A percentile compares a stretch with the other conserved stretches of the same genome.
Conservation (phyloP, 306 rosid species). For the Urtica urens region DNA sequence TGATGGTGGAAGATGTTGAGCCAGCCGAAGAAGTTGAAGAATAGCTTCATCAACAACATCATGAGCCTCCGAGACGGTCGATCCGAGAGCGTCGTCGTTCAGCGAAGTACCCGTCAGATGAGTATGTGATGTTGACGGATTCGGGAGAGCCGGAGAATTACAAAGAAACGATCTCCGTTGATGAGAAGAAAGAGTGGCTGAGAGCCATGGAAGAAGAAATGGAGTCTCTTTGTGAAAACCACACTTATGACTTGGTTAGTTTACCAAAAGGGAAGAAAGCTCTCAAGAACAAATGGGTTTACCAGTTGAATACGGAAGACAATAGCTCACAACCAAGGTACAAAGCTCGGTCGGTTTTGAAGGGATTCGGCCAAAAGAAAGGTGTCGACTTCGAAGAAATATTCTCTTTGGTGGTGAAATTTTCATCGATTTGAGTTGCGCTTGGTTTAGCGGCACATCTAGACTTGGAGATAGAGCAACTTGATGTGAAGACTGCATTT, state of each 20-base stretch:
- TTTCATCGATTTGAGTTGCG: not conserved
- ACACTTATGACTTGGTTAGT: constrained; percentile 1
- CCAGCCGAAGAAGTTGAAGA: not conserved
- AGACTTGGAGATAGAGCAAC: not conserved
- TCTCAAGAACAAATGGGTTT: constrained; percentile 9
- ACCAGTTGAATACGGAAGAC: constrained; percentile 2
- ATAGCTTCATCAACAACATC: not conserved
- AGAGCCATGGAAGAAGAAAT: constrained; percentile 12
- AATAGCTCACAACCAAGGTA: not conserved
- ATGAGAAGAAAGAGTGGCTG: not conserved
- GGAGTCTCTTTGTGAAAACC: constrained; percentile 7
- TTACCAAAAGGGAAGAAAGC: constrained; percentile 1
- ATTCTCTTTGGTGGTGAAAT: not conserved
- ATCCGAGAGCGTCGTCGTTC: not conserved
- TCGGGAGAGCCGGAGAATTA: not conserved
- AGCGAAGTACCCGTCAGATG: not conserved
- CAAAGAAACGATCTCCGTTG: not conserved
- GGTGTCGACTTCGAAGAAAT: not conserved
- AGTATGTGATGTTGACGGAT: not conserved
- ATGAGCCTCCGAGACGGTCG: not conserved
- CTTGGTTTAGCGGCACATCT: not conserved
- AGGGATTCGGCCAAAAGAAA: not conserved
- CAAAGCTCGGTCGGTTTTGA: not conserved
- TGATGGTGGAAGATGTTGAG: not conserved
- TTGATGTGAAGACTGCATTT: not conserved